Conservation (phyloP, 2,329 filamentous ascomycete genomes). For the Ophiostoma sp. region DNA sequence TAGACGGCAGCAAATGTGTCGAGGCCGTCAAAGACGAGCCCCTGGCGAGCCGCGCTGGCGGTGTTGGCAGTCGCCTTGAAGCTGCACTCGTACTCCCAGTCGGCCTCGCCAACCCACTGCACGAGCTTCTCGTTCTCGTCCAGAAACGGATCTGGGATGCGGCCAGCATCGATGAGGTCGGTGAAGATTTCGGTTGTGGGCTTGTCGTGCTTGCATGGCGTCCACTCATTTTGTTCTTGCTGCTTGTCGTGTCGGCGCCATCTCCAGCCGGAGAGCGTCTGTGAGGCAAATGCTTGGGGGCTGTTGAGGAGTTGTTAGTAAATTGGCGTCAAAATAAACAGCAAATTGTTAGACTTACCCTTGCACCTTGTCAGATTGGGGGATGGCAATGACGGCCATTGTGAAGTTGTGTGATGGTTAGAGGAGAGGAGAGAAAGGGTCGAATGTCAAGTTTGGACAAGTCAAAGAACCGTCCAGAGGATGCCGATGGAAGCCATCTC, state of each 20-base stretch:
- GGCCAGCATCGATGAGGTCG: conserved; percentile 62
- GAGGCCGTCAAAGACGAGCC: conserved; percentile 71
- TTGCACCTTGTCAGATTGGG: not conserved
- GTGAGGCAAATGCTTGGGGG: not conserved
- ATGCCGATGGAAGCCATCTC: not conserved
- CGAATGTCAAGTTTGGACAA: not conserved
- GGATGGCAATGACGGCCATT: conserved; percentile 6
- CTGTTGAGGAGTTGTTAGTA: not conserved
- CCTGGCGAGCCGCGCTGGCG: conserved; percentile 38
- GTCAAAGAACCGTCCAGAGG: not conserved
- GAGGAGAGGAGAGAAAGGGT: not conserved
- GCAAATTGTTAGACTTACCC: not conserved
- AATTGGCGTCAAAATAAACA: not conserved
- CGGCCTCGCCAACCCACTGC: conserved; percentile 72
- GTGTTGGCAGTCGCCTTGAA: conserved; percentile 52
- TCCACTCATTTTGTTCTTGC: not conserved
- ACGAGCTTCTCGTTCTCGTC: conserved; percentile 73
- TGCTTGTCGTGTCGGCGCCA: conserved; percentile 3
- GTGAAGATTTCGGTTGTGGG: conserved; percentile 7
- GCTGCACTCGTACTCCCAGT: conserved; percentile 67
- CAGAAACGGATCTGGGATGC: conserved; percentile 69
- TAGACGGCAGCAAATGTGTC: conserved; percentile 76
- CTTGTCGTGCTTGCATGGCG: not conserved
- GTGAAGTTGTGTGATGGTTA: not conserved
- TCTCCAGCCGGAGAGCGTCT: conserved; percentile 15